Evolutionary conservation across 73 alveolate species (phyloP).

Genomic region (Tetrahymena thermophila): DNA sequence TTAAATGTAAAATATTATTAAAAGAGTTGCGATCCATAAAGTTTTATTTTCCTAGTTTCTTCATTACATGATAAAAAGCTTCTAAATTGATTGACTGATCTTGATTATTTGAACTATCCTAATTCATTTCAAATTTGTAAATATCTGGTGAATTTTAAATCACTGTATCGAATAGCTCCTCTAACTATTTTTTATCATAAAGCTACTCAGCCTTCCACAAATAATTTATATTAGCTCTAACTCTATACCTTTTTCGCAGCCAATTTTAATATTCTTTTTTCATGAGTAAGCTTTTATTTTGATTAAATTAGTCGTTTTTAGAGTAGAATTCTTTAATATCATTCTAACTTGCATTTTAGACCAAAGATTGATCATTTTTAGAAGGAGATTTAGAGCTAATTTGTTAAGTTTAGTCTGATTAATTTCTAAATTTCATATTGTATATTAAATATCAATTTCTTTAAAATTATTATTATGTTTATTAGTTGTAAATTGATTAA

Average conservation of each 20-base stretch:
- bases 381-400: background rate
- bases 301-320: background rate
- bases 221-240: background rate
- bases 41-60: background rate
- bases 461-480: background rate
- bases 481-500: background rate
- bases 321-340: background rate
- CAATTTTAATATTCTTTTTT: background rate
- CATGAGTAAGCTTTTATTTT: background rate
- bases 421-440: background rate
- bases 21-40: background rate
- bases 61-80: background rate
- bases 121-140: background rate
- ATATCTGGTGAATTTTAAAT: background rate
- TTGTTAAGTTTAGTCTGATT: background rate
- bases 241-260: background rate
- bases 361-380: background rate
- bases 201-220: background rate
- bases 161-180: background rate
- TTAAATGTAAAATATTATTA: background rate
- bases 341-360: background rate
- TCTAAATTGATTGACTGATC: background rate
- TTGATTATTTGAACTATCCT: background rate
- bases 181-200: background rate
- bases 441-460: too few species aligned